Evolutionary conservation across 805 yeast species (phyloP).

Genomic region (Debaryomyces tyrocola): DNA sequence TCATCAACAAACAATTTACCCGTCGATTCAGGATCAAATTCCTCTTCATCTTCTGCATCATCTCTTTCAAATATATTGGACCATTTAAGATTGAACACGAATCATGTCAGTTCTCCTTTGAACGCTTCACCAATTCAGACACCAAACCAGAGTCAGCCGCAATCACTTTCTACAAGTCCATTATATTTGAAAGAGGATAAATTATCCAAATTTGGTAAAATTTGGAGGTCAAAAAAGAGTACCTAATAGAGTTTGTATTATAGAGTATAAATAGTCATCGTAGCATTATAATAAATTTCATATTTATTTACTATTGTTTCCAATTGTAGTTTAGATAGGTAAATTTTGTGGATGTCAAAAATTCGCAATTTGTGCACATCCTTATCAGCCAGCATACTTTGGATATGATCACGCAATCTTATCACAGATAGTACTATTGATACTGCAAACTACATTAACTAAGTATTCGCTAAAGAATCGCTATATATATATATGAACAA

Average conservation of each 20-base stretch:
- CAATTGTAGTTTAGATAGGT: neutral
- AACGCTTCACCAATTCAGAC: neutral
- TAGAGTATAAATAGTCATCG: neutral
- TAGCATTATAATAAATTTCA: too few species aligned
- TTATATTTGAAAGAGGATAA: constrained; percentile 1
- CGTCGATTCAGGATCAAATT: neutral
- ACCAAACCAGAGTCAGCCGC: neutral
- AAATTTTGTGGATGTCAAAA: constrained; percentile 2
- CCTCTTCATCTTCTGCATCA: constrained; percentile 4
- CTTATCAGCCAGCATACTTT: neutral
- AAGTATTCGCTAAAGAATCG: neutral
- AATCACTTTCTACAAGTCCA: neutral
- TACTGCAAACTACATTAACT: neutral
- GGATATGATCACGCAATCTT: too few species aligned
- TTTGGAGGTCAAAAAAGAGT: constrained; percentile 7
- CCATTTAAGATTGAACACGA: constrained; percentile 11
- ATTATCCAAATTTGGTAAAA: constrained; percentile 3
- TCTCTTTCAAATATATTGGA: constrained; percentile 15
- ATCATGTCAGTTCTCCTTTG: neutral
- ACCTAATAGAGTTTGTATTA: constrained; percentile 1
- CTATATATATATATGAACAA: neutral
- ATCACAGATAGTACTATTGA: neutral
- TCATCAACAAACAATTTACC: neutral
- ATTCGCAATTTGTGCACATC: constrained; percentile 3
- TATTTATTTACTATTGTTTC: too few species aligned